Conservation (phyloP, 1,139 yeast genomes). For the Saccharomyces hybrid region DNA sequence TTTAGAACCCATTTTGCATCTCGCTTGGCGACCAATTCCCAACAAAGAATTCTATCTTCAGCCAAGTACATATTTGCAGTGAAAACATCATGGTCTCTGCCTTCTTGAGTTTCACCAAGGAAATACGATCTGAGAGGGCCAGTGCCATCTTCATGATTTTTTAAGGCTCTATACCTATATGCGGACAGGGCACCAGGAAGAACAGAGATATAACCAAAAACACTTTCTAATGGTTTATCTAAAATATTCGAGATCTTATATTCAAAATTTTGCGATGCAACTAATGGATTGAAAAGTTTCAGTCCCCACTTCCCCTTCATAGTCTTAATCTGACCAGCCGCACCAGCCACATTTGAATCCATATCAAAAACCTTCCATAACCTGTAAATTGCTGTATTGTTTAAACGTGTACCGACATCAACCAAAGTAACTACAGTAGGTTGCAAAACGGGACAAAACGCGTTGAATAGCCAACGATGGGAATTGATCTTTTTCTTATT, state of each 20-base stretch:
- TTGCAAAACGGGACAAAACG: constrained; percentile 80
- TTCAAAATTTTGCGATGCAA: constrained; percentile 94
- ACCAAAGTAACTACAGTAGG: constrained; percentile 80
- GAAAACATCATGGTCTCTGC: constrained; percentile 65
- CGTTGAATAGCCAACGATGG: constrained; percentile 92
- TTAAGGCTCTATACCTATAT: constrained; percentile 81
- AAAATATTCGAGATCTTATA: constrained; percentile 92
- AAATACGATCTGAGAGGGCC: constrained; percentile 88
- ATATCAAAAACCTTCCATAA: constrained; percentile 95
- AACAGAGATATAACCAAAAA: constrained; percentile 88
- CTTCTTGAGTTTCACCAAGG: constrained; percentile 69
- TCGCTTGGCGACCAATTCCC: constrained; percentile 91
- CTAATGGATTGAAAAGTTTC: constrained; percentile 79
- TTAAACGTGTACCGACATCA: constrained; percentile 92
- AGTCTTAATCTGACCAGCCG: constrained; percentile 93
- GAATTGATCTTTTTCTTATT: constrained; percentile 89
- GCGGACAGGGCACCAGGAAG: constrained; percentile 96
- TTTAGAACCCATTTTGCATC: constrained; percentile 87
- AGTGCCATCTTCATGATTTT: constrained; percentile 80
- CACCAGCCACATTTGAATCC: constrained; percentile 96
- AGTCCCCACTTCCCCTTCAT: constrained; percentile 84
- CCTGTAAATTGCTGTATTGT: constrained; percentile 75
- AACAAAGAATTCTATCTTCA: constrained; percentile 92
- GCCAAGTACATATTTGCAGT: constrained; percentile 97
- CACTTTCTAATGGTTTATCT: constrained; percentile 90